A percentile compares a stretch with the other conserved stretches of the same genome.
These are phyloP conservation scores for Tuber microsphaerosporum DNA, from an alignment of 495 filamentous ascomycete species.

Conservation along the genomic window DNA sequence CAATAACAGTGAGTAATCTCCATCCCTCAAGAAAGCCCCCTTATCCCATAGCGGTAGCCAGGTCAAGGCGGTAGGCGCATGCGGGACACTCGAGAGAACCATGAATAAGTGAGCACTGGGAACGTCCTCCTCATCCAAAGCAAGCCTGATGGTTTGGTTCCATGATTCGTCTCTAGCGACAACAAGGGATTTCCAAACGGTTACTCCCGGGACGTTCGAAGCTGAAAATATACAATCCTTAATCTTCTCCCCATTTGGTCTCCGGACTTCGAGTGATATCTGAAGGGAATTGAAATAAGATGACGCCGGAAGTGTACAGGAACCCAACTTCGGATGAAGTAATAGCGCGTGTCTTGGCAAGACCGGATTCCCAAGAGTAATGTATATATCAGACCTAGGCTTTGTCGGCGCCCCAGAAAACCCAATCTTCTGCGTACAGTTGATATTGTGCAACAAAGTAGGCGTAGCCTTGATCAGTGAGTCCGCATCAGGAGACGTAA, in stretches of 20 bases:
- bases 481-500: conserved; percentile 67
- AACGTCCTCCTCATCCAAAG: conserved; percentile 72
- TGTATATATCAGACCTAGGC: conserved; percentile 84
- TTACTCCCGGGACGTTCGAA: conserved; percentile 65
- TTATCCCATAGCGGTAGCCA: conserved; percentile 93
- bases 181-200: conserved; percentile 80
- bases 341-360: conserved; percentile 71
- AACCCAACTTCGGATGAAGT: conserved; percentile 69
- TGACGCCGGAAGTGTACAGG: conserved; percentile 57
- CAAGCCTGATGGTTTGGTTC: conserved; percentile 80
- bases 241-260: conserved; percentile 64
- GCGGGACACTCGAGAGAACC: conserved; percentile 74
- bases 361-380: conserved; percentile 69
- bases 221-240: conserved; percentile 81
- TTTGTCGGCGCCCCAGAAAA: conserved; percentile 88
- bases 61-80: conserved; percentile 77
- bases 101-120: conserved; percentile 79
- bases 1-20: conserved; percentile 68
- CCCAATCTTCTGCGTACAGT: conserved; percentile 77
- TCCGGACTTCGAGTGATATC: conserved; percentile 79
- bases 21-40: conserved; percentile 84
- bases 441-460: conserved; percentile 73
- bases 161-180: conserved; percentile 69
- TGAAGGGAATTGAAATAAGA: conserved; percentile 69
- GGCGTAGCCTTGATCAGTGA: conserved; percentile 75